Percentiles rank a stretch among this genome's conserved stretches.
These are phyloP conservation scores for Magnusiomyces tetraspermus DNA, from an alignment of 1,139 yeast species.

Conservation along the genomic window DNA sequence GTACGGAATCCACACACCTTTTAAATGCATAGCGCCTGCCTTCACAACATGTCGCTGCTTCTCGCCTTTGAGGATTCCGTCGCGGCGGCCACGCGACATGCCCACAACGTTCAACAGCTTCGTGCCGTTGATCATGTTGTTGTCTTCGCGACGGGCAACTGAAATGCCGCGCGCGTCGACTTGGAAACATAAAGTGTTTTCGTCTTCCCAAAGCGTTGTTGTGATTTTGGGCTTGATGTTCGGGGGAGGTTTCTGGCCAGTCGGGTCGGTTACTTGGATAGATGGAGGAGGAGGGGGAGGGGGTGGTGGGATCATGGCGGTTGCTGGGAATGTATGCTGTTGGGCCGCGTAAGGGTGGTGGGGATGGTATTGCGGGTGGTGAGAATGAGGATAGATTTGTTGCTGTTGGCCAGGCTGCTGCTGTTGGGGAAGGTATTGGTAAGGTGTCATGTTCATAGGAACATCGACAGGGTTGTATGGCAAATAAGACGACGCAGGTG, in stretches of 20 bases:
- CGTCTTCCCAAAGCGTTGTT: conserved; percentile 97
- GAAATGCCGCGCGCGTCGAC: conserved; percentile 41
- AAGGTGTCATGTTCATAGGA: background rate
- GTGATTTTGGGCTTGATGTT: conserved; percentile 77
- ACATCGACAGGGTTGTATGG: background rate
- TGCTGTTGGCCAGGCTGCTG: too few species aligned
- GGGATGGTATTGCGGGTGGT: background rate
- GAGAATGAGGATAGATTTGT: background rate
- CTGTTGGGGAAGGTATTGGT: background rate
- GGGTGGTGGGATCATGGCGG: too few species aligned
- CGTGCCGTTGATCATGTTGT: conserved; percentile 46
- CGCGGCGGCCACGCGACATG: conserved; percentile 92
- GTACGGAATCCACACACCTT: conserved; percentile 99
- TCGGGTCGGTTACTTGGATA: background rate
- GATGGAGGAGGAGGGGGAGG: background rate
- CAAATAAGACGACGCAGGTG: background rate
- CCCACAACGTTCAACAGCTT: conserved; percentile 74
- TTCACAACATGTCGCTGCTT: conserved; percentile 81
- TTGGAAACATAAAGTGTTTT: conserved; percentile 83
- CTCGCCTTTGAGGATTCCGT: conserved; percentile 84
- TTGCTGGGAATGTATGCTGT: background rate
- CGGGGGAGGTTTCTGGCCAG: conserved; percentile 30
- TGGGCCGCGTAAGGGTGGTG: background rate
- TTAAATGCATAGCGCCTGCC: conserved; percentile 92
- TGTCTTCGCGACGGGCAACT: conserved; percentile 46